Percentiles rank a stretch among this genome's conserved stretches.
These are phyloP conservation scores for Parasitella parasitica DNA, from an alignment of 371 early-diverging fungal species.

Conservation along the genomic window DNA sequence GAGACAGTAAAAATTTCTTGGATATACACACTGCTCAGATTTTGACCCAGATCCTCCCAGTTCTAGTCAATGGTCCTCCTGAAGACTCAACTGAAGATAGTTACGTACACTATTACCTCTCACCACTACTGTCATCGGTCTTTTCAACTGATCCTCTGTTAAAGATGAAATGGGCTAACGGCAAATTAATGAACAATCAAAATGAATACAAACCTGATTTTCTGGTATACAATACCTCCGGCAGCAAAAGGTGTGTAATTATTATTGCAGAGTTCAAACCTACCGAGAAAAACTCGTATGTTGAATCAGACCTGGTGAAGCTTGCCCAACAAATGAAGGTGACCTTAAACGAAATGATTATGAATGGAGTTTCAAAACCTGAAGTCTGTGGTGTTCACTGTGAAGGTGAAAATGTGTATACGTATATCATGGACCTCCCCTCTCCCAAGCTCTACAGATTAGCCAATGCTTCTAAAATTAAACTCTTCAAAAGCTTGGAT, in stretches of 20 bases:
- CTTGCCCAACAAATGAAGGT: slow-evolving; percentile 16
- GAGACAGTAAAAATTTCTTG: slow-evolving; percentile 7
- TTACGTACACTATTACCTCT: slow-evolving; percentile 13
- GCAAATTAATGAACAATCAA: not conserved
- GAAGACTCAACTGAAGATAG: slow-evolving; percentile 16
- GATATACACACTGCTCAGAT: slow-evolving; percentile 17
- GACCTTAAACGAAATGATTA: slow-evolving; percentile 9
- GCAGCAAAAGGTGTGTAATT: not conserved
- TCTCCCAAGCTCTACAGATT: slow-evolving; percentile 21
- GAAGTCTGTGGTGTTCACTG: slow-evolving; percentile 18
- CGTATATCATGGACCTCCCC: slow-evolving; percentile 10
- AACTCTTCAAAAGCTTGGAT: slow-evolving; percentile 4
- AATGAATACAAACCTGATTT: slow-evolving; percentile 8
- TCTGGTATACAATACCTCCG: slow-evolving; percentile 8
- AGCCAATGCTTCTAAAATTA: slow-evolving; percentile 8
- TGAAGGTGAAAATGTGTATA: slow-evolving; percentile 14
- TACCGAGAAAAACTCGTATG: slow-evolving; percentile 2
- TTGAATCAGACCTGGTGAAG: slow-evolving; percentile 17
- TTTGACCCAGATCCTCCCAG: slow-evolving; percentile 14
- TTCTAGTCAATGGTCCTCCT: slow-evolving; percentile 15
- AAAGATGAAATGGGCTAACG: slow-evolving; percentile 20
- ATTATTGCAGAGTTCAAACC: slow-evolving; percentile 17
- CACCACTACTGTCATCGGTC: slow-evolving; percentile 9
- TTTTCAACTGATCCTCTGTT: slow-evolving; percentile 6
- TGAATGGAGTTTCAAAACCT: slow-evolving; percentile 4